Base-by-base conservation (phyloP, 2,329 filamentous ascomycete species). In the Cadophora gregata region DNA sequence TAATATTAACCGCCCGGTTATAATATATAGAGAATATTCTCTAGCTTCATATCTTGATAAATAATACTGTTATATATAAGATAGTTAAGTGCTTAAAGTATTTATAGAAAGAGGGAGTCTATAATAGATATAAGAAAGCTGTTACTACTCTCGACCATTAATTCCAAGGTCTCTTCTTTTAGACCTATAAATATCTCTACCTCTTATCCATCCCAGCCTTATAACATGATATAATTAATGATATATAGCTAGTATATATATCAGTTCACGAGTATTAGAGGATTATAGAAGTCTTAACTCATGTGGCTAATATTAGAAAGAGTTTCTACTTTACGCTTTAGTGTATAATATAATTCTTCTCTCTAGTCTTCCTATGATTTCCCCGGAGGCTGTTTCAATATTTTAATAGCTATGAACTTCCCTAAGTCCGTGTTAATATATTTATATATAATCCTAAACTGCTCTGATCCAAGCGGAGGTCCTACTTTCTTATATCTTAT, bases 11-110 rank as follows among this genome's bases (percentile, higher is more conserved):
- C 62, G 42, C 21, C 27, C 27, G 63, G 59, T 19, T 60, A 59
- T 59, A 29, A 68, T 50, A 65, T 33, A 24, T 63, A 68, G 58
- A 68, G 62, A 59, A 98, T 98, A 19, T 70, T 69, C 51, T 69
- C 69, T 59, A 60, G 69, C 62, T 71, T 68, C 80, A 98, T 97
- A 75, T 98, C 95, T 66, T 95, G 90, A 78, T 98, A 95, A 9
- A 97, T 93, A 77, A 98, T 96, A 75, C 95, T 96, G 12, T 69
- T 47, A 1, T 19, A 64, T 61, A 58, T 47, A 62, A 68, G 31
- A 65, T 16, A 65, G 50, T 63, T 59, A 65, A 68, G 66, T 38
- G 66, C 66, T 47, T 62, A 24, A 24, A 68, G 66, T 51, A 68
- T 65, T 62, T 68, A 56, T 38, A 33, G 63, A 50, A 68, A 65